A percentile compares a stretch with the other conserved stretches of the same genome.
These are phyloP conservation scores for Tilletia caries DNA, from an alignment of 1,284 basidiomycete genomes.

Conservation along the genomic window DNA sequence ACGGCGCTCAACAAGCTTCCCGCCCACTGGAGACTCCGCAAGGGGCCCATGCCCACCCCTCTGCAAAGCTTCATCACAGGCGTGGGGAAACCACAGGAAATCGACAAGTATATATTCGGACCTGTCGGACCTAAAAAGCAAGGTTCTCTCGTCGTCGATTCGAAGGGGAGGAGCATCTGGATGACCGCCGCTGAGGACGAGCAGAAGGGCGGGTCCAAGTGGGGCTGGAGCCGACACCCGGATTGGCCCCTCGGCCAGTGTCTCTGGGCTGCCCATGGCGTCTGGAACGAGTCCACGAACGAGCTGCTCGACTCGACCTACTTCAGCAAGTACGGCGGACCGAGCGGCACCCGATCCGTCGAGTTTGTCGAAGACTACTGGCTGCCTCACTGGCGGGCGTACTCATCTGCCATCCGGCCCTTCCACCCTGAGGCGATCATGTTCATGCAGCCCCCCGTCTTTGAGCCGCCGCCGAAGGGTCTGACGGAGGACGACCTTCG, in stretches of 20 bases:
- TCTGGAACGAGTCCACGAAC: conserved; percentile 76
- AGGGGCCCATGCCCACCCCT: conserved; percentile 80
- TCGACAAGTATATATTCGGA: conserved; percentile 82
- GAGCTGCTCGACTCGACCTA: conserved; percentile 73
- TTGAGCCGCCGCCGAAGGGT: conserved; percentile 68
- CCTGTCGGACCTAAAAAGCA: conserved; percentile 72
- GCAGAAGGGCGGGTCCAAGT: conserved; percentile 53
- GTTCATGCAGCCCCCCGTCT: conserved; percentile 90
- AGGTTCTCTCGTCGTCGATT: conserved; percentile 76
- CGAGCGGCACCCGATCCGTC: conserved; percentile 48
- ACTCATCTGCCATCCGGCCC: conserved; percentile 65
- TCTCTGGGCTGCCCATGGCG: conserved; percentile 83
- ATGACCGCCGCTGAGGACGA: conserved; percentile 37
- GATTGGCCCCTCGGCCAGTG: conserved; percentile 81
- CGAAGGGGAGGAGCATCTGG: conserved; percentile 63
- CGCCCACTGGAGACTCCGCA: conserved; percentile 60
- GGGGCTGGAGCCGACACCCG: conserved; percentile 75
- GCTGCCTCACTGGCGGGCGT: conserved; percentile 71
- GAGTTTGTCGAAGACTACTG: conserved; percentile 80
- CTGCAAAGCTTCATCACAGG: conserved; percentile 79
- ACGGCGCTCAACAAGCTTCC: conserved; percentile 58
- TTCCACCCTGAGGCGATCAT: conserved; percentile 80
- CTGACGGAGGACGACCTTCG: conserved; percentile 62
- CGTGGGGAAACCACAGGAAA: conserved; percentile 76
- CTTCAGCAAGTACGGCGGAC: conserved; percentile 59